These are phyloP conservation scores for Boeremia exigua DNA, from an alignment of 2,329 filamentous ascomycete genomes.

Conservation along the genomic window DNA sequence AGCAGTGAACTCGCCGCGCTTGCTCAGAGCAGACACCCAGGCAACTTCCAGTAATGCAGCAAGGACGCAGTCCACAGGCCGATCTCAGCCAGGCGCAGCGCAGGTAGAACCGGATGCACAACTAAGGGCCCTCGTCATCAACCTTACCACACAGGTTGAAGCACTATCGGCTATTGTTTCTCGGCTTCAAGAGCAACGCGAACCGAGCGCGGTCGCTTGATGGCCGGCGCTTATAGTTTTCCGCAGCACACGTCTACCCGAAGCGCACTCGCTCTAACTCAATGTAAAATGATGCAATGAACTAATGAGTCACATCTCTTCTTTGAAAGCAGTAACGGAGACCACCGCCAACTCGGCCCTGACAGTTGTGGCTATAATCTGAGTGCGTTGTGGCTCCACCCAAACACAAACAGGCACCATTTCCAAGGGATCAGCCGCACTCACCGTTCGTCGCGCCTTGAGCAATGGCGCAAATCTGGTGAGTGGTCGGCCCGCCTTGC, in stretches of 20 bases:
- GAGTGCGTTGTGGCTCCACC: conserved; percentile 8
- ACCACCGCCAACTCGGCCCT: background rate
- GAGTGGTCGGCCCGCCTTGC: conserved; percentile 44
- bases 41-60: conserved; percentile 26
- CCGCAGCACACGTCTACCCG: conserved; percentile 17
- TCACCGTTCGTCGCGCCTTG: conserved; percentile 38
- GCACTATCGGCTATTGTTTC: conserved; percentile 49
- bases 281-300: background rate
- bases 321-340: background rate
- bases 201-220: conserved; percentile 41
- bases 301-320: conserved; percentile 1
- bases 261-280: background rate
- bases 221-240: conserved; percentile 46
- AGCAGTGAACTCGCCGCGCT: conserved; percentile 42
- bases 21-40: conserved; percentile 34
- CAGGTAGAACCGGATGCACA: conserved; percentile 38
- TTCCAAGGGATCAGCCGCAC: conserved; percentile 18
- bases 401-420: conserved; percentile 10
- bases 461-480: conserved; percentile 36
- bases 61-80: conserved; percentile 20
- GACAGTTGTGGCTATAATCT: background rate
- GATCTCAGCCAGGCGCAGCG: conserved; percentile 26
- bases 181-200: conserved; percentile 45
- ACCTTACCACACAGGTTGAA: conserved; percentile 48
- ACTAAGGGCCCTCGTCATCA: conserved; percentile 46